Evolutionary conservation across 768 basidiomycete species (phyloP), one percentile per base, ranked within the genome.

Genomic region (Grammothele lineata): DNA sequence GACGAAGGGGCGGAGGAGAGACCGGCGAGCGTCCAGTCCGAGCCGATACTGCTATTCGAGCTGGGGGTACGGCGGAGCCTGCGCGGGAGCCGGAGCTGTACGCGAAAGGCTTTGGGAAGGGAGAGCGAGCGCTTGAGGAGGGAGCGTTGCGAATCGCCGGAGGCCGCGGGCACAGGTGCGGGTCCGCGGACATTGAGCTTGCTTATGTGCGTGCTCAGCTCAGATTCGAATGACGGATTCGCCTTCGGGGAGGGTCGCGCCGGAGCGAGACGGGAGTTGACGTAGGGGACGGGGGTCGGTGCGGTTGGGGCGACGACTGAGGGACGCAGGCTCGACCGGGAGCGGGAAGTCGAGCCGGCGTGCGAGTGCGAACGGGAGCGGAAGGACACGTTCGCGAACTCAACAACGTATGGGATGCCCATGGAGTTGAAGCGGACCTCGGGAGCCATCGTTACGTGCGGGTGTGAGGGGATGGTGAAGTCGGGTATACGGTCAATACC

Each of bases 351-450:
- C 10, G 48, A 48, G 17, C 40, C 46, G 17, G 46, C 42, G 26
- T 39, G 50, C 27, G 27, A 7, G 8, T 30, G 27, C 7, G 45
- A 47, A 32, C 45, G 50, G 8, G 40, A 34, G 41, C 65, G 61
- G 53, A 68, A 62, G 32, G 59, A 50, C 34, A 67, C 57, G 51
- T 66, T 64, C 42, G 63, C 60, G 48, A 67, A 68, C 44, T 67
- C 66, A 47, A 63, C 63, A 49, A 67, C 43, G 52, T 64, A 67
- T 15, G 66, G 67, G 47, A 68, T 57, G 44, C 67, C 66, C 45
- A 56, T 56, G 14, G 61, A 50, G 39, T 60, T 65, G 54, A 65
- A 65, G 50, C 56, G 62, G 57, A 66, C 47, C 43, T 66, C 58
- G 15, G 55, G 53, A 41, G 59, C 57, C 56, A 62, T 61, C n/a